Evolutionary conservation across 2,329 filamentous ascomycete species (phyloP).

Genomic region (Colletotrichum spaethianum): DNA sequence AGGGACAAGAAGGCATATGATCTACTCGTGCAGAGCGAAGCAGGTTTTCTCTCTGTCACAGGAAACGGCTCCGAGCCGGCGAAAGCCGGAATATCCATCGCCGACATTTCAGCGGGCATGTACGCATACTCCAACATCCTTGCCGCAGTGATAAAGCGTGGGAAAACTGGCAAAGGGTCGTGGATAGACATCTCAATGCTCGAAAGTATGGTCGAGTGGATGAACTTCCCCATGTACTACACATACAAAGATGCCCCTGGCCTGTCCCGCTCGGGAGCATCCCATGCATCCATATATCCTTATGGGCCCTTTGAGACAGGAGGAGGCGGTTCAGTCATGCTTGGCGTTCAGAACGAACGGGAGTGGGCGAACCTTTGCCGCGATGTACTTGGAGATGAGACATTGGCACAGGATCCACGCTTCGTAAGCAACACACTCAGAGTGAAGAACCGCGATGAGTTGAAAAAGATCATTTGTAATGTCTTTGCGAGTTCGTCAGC

Average conservation of each 20-base stretch:
- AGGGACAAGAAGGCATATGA: slow-evolving; percentile 70
- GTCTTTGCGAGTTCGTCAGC: slow-evolving; percentile 56
- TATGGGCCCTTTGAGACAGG: slow-evolving; percentile 69
- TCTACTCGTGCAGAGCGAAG: slow-evolving; percentile 68
- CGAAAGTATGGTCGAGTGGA: slow-evolving; percentile 72
- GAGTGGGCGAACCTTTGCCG: slow-evolving; percentile 67
- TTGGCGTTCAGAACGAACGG: slow-evolving; percentile 71
- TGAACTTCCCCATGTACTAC: slow-evolving; percentile 70
- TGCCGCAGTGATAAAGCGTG: slow-evolving; percentile 63
- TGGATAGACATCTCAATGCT: slow-evolving; percentile 71
- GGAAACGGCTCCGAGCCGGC: slow-evolving; percentile 59
- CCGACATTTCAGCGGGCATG: slow-evolving; percentile 67
- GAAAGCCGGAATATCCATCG: slow-evolving; percentile 69
- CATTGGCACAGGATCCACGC: slow-evolving; percentile 59
- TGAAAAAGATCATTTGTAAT: slow-evolving; percentile 61
- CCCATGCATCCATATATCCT: slow-evolving; percentile 69
- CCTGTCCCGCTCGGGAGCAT: slow-evolving; percentile 62
- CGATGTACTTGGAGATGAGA: slow-evolving; percentile 59
- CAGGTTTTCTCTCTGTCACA: slow-evolving; percentile 66
- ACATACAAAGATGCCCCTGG: slow-evolving; percentile 60
- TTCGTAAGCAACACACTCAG: slow-evolving; percentile 64
- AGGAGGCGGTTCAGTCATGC: slow-evolving; percentile 64
- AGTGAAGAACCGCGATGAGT: slow-evolving; percentile 60
- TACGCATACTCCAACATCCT: slow-evolving; percentile 67
- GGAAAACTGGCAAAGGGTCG: slow-evolving; percentile 62